Base-by-base conservation (phyloP, 768 basidiomycete species). In the Pholiota microspora region DNA sequence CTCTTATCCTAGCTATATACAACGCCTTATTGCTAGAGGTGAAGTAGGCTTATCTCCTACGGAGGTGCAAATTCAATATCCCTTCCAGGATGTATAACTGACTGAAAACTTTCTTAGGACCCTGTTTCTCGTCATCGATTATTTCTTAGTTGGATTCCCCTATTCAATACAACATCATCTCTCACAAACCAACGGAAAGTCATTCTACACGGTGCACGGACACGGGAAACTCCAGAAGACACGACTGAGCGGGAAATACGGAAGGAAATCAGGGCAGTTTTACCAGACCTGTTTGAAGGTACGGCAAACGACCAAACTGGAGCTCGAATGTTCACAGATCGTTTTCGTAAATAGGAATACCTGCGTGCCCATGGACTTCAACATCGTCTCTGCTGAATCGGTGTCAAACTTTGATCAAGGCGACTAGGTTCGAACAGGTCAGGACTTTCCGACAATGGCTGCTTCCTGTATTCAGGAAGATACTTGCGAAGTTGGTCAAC, bases 1-100 rank as follows among this genome's bases (percentile, higher is more conserved):
- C 66, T 87, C 86, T 7, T 92, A 89, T 60, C 75, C 82, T 12
- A 77, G 75, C 36, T 93, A 92, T 62, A 80, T 92, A 34, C 88
- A 91, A 62, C 81, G 89, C 36, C 74, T 93, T n/a, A 83, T 94
- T 51, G 89, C 89, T 3, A 80, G 92, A 15, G 85, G 88, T 7
- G 91, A 92, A 65, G 61, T 69, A 0, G 87, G 84, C 7, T 67
- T 91, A 31, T 77, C 78, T 3, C 75, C 66, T 57, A 67, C 69
- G 13, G 79, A 85, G 69, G 87, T 86, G 61, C 29, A 77, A 59
- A 7, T 23, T 49, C 25, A 27, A 7, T 21, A 31, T 9, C 27
- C 21, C 23, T 58, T 16, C n/a, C 7, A 49, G 25, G 21, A 42
- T 27, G 51, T 27, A n/a, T 27, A 32, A 28, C 2, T 15, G 15